These are phyloP conservation scores for Cyanidioschyzon merolae DNA, from an alignment of 23 red algal genomes.

Conservation along the genomic window DNA sequence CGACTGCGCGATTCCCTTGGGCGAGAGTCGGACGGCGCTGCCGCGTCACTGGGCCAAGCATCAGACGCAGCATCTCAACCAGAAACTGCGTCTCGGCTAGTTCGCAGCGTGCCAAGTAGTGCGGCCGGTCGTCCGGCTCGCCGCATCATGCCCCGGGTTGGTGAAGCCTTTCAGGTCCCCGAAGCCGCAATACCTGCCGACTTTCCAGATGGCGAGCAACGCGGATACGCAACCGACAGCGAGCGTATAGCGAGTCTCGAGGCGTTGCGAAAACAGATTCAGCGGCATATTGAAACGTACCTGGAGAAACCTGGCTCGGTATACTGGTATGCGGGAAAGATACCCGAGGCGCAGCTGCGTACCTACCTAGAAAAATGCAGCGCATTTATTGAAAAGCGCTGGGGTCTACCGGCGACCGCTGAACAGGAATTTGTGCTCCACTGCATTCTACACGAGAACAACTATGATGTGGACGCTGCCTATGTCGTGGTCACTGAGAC, in stretches of 20 bases:
- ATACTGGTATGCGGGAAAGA: neutral
- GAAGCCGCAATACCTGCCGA: neutral
- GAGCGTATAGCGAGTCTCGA: neutral
- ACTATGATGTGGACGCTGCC: constrained; percentile 4
- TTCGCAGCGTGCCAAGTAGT: neutral
- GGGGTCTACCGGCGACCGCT: neutral
- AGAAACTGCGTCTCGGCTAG: too few species aligned
- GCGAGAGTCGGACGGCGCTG: too few species aligned
- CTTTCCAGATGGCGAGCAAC: neutral
- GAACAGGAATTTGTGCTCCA: neutral
- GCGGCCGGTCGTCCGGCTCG: neutral
- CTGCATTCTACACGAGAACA: neutral
- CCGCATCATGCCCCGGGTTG: neutral
- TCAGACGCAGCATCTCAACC: too few species aligned
- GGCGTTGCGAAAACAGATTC: neutral
- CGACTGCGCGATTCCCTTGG: too few species aligned
- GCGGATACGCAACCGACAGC: neutral
- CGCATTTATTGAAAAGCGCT: neutral
- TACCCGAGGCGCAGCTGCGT: neutral
- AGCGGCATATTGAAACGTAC: neutral
- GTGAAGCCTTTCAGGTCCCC: constrained; percentile 3
- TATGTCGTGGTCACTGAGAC: constrained; percentile 3
- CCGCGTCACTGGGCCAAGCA: too few species aligned
- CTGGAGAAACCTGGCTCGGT: neutral
- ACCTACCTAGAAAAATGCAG: neutral